Evolutionary conservation across 129 eudicot genomes (phyloP), one percentile per base, ranked within the genome.

Genomic region (carrot (Daucus carota)): DNA sequence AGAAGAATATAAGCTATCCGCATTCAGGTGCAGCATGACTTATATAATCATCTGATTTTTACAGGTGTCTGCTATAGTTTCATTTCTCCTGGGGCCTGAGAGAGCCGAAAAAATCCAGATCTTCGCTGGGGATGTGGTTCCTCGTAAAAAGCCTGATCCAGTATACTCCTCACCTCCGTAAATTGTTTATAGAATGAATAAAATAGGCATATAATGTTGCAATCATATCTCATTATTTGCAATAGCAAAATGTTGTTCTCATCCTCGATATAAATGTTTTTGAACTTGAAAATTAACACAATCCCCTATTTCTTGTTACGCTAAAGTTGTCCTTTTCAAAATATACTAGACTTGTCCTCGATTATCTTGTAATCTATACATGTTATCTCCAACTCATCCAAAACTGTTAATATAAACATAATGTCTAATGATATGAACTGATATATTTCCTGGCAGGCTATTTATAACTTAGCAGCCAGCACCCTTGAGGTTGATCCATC

Each of bases 61-160:
- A 42, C 82, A 94, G 99, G 99, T 94, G 69, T 94, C 99, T 69
- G 96, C 99, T 36, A 92, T 94, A 80, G 99, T 94, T 77, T 94
- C 99, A 1, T 89, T 48, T 85, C 87, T 94, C 73, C 79, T 94
- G 83, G 99, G 99, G 70, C 96, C 99, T 68, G 90, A 87, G 59
- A 79, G 94, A 77, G 96, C 99, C 6, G 97, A 86, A 44, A 83
- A 94, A 76, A 94, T 94, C 76, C 91, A 87, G 83, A 94, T 94
- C 74, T 94, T 80, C 72, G 99, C 99, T 22, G 99, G 99, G 75
- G 99, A 94, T 79, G 97, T 94, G 66, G 99, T 94, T 80, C 99
- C 97, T 73, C 88, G 89, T 14, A 94, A 94, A 84, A 94, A 94
- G 82, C 99, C 99, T 41, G 99, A 94, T 81, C 99, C 99, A 48